These are phyloP conservation scores for Leishmania aethiopica DNA, from an alignment of 208 protist genomes.

Conservation along the genomic window DNA sequence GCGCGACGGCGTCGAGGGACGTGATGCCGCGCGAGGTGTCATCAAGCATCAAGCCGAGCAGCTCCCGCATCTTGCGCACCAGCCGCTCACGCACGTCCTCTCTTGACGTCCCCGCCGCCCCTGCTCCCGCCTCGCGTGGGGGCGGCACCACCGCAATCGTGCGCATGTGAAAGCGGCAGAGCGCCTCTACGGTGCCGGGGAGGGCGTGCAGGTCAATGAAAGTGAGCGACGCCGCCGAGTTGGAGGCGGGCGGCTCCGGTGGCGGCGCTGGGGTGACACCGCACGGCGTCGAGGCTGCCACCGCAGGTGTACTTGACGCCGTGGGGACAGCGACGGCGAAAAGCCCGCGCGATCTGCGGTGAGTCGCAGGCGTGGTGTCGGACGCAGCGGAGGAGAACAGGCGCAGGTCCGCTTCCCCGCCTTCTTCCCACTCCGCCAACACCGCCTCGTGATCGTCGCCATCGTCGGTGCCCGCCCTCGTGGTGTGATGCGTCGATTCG, in stretches of 20 bases:
- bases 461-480: background rate
- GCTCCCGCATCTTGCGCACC: constrained; percentile 16
- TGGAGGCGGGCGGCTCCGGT: background rate
- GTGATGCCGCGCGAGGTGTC: constrained; percentile 42
- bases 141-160: background rate
- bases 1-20: constrained; percentile 28
- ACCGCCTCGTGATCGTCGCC: background rate
- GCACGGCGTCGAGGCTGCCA: background rate
- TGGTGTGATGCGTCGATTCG: background rate
- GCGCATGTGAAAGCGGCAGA: constrained; percentile 22
- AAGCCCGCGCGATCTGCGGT: background rate
- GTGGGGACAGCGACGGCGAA: background rate
- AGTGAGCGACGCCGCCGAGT: constrained; percentile 26
- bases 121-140: background rate
- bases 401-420: background rate
- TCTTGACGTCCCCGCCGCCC: background rate
- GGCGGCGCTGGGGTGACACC: background rate
- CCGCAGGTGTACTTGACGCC: background rate
- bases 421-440: background rate
- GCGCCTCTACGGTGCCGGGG: constrained; percentile 39
- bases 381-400: background rate
- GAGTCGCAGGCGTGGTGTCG: background rate
- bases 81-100: constrained; percentile 7
- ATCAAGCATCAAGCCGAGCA: constrained; percentile 41
- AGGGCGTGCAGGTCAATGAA: constrained; percentile 49